Conservation (phyloP, 2,329 filamentous ascomycete species). For the Penicillium vulpinum region DNA sequence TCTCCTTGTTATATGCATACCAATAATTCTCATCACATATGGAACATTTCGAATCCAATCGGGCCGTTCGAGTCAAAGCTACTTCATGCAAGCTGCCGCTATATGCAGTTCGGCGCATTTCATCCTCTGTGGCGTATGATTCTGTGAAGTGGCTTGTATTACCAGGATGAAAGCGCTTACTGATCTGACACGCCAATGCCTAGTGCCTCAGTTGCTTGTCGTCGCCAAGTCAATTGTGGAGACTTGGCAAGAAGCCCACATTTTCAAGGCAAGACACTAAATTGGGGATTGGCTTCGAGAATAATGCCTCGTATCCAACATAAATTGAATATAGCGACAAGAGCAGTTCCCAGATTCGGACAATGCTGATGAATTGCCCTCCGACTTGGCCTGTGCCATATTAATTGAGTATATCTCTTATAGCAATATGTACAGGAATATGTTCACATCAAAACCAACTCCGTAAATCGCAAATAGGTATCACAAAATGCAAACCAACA, state of each 20-base stretch:
- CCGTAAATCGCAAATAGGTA: slow-evolving; percentile 9
- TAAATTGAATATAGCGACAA: no score
- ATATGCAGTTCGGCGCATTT: neutral
- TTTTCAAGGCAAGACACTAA: neutral
- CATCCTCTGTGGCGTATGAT: neutral
- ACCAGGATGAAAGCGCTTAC: neutral
- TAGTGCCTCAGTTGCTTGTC: neutral
- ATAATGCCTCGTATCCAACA: neutral
- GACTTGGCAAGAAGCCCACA: neutral
- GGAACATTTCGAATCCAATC: neutral
- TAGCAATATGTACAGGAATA: neutral
- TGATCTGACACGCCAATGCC: neutral
- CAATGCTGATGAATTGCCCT: neutral
- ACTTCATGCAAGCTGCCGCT: neutral
- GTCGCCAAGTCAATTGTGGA: neutral
- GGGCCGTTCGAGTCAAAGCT: neutral
- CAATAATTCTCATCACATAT: neutral
- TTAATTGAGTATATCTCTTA: neutral
- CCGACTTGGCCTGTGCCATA: neutral
- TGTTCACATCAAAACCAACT: neutral
- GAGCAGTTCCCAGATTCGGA: no score
- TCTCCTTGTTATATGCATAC: neutral
- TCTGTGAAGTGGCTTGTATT: neutral
- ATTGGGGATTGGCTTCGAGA: neutral
- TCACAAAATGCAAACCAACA: slow-evolving; percentile 4